Evolutionary conservation across 2,329 filamentous ascomycete genomes (phyloP), one percentile per base, ranked within the genome.

Genomic region (Curvularia lunata): DNA sequence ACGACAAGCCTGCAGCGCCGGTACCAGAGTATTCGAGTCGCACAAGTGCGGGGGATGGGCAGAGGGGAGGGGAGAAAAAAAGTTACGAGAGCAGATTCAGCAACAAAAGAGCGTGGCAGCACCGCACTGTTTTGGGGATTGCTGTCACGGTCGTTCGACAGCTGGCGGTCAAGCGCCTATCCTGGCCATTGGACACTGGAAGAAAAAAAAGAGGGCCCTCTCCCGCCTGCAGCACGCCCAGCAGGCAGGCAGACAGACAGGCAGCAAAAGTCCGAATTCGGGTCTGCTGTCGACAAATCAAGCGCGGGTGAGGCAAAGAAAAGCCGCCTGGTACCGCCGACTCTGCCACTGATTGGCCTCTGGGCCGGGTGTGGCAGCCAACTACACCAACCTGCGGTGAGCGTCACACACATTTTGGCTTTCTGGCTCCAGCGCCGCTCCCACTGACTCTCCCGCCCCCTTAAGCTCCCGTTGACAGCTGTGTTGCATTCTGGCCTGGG

Each of bases 121-220:
- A 48, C 23, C 34, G 57, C 57, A 54, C 28, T 63, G 58, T 65
- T 48, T 58, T 64, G 58, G 56, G 49, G 34, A 42, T 48, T 50
- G 52, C 56, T 56, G 49, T 50, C 55, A 34, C n/a, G 37, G 16
- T n/a, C 56, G 30, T 21, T 38, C 7, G 32, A 47, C 43, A 52
- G 63, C 59, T 71, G 68, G 70, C 70, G 70, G 70, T 73, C 70
- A 72, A 64, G 61, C 54, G 54, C 43, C 30, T 40, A 54, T 38
- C 38, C 18, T 28, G 42, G 28, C 46, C 54, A 57, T 57, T 57
- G 54, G 54, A 49, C 54, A 27, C 23, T 5, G 32, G 13, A 27
- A 41, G 23, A 41, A 40, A 40, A 56, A 48, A 56, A 48, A 49
- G 28, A 40, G 47, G 49, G 19, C 48, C 45, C 42, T 51, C 34